A percentile compares a stretch with the other conserved stretches of the same genome.
These are phyloP conservation scores for Blastobotrys ciferrii DNA, from an alignment of 1,139 yeast species.

Conservation along the genomic window DNA sequence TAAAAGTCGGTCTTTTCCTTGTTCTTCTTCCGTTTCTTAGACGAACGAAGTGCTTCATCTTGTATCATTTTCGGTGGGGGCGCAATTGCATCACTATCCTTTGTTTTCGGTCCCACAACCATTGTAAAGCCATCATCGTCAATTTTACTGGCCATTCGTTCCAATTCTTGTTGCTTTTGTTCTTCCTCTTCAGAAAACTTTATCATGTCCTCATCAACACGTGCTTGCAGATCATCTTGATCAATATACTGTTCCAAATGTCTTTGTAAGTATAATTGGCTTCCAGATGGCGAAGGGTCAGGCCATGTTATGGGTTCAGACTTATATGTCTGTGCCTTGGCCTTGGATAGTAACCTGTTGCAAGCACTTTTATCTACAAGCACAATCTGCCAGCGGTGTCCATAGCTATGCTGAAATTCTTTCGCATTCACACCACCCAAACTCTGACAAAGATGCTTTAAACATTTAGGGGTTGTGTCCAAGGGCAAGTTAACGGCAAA, in stretches of 20 bases:
- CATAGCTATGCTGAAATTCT: slow-evolving; percentile 30
- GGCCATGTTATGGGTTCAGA: slow-evolving; percentile 35
- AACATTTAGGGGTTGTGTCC: slow-evolving; percentile 49
- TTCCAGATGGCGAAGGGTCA: slow-evolving; percentile 30
- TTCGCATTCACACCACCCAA: slow-evolving; percentile 62
- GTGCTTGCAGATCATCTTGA: slow-evolving; percentile 46
- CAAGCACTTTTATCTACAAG: slow-evolving; percentile 76
- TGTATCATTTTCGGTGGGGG: slow-evolving; percentile 36
- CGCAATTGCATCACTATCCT: slow-evolving; percentile 48
- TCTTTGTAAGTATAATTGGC: slow-evolving; percentile 30
- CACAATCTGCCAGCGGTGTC: slow-evolving; percentile 57
- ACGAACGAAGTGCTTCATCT: slow-evolving; percentile 38
- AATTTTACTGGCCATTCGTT: slow-evolving; percentile 45
- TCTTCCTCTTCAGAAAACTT: slow-evolving; percentile 73
- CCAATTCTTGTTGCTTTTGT: slow-evolving; percentile 55
- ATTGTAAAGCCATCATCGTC: slow-evolving; percentile 94
- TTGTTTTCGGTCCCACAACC: slow-evolving; percentile 84
- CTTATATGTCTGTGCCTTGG: slow-evolving; percentile 38
- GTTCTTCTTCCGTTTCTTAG: slow-evolving; percentile 58
- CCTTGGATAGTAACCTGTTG: slow-evolving; percentile 59
- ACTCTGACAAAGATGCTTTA: slow-evolving; percentile 58
- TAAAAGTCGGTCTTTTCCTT: slow-evolving; percentile 91
- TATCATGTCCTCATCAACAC: slow-evolving; percentile 58
- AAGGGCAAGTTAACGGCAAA: slow-evolving; percentile 80
- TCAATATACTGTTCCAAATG: slow-evolving; percentile 43